Evolutionary conservation across 805 yeast genomes (phyloP), one percentile per base, ranked within the genome.

Genomic region (Myxozyma monticola): DNA sequence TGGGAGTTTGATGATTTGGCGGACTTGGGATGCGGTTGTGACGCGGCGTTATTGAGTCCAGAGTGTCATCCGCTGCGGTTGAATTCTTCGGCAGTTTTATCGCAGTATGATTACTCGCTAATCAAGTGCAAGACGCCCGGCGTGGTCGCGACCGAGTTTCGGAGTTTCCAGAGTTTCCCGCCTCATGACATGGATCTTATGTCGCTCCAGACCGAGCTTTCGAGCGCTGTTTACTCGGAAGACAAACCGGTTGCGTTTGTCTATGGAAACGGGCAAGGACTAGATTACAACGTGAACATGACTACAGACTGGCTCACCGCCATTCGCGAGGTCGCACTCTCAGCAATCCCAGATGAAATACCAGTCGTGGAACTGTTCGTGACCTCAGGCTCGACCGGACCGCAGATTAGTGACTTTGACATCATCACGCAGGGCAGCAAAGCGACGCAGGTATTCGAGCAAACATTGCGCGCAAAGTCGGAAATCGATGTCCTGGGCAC

Each of bases 311-410:
- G 57, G 57, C 35, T 53, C 1, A 18, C 42, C 9, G 6, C 18
- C 9, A 20, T 45, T 21, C 54, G 41, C 26, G 40, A 35, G 10
- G 40, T 40, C 14, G 18, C 49, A 5, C 21, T 35, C 17, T 34
- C 46, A 12, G 22, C 35, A 2, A 21, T 41, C 34, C 45, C 42
- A 7, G 24, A 29, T 2, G 40, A 15, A 6, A 39, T 26, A 5
- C 39, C 43, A 18, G 7, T 49, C 3, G 31, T 31, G 14, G 57
- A 53, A 30, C 31, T 54, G 25, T 52, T 50, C 18, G 22, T 54
- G 24, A 36, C 59, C 1, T 47, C 59, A 4, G 54, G 54, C n/a
- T 49, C 59, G 10, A 35, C 53, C 4, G 56, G 57, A 4, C 51
- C 50, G 17, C 43, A 36, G 20, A 25, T 45, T 26, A 14, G 45